Evolutionary conservation across 1,284 basidiomycete species (phyloP).

Genomic region (Peniophora sp.): DNA sequence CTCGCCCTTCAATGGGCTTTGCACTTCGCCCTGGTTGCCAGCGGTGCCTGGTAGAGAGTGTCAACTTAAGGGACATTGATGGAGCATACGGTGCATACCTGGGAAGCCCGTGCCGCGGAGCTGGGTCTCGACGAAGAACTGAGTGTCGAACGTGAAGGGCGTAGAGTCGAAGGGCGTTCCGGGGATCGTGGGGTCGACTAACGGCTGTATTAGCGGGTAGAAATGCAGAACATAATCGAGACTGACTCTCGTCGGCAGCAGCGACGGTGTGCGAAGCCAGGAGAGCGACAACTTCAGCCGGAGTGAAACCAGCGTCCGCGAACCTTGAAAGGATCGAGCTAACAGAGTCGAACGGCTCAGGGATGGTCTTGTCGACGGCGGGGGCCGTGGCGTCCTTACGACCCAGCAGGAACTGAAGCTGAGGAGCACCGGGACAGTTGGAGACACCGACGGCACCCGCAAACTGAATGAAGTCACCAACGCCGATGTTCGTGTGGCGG

Average conservation of each 20-base stretch:
- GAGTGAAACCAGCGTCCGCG: constrained; percentile 17
- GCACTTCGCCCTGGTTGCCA: constrained; percentile 15
- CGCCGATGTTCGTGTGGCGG: constrained; percentile 14
- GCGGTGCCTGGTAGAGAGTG: no score
- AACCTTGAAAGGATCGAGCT: constrained; percentile 17
- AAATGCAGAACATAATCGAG: neutral
- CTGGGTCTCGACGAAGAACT: constrained; percentile 22
- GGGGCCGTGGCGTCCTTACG: constrained; percentile 16
- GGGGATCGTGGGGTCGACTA: constrained; percentile 10
- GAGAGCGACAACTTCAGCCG: constrained; percentile 14
- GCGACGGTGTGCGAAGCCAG: constrained; percentile 2
- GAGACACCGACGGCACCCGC: constrained; percentile 21
- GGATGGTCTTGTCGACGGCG: constrained; percentile 18
- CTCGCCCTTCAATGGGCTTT: constrained; percentile 16
- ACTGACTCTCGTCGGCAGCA: constrained; percentile 2
- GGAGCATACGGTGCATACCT: constrained; percentile 8
- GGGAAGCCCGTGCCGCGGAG: constrained; percentile 20
- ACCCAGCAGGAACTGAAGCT: constrained; percentile 17
- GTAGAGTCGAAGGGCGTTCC: neutral
- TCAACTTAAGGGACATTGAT: constrained; percentile 2
- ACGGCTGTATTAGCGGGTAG: constrained; percentile 11
- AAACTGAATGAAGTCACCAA: constrained; percentile 22
- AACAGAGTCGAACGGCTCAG: constrained; percentile 17
- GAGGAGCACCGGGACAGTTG: constrained; percentile 23
- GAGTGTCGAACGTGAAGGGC: constrained; percentile 17